Evolutionary conservation across 75 land plant genomes (phyloP), one percentile per base, ranked within the genome.

Genomic region (Picea glauca): DNA sequence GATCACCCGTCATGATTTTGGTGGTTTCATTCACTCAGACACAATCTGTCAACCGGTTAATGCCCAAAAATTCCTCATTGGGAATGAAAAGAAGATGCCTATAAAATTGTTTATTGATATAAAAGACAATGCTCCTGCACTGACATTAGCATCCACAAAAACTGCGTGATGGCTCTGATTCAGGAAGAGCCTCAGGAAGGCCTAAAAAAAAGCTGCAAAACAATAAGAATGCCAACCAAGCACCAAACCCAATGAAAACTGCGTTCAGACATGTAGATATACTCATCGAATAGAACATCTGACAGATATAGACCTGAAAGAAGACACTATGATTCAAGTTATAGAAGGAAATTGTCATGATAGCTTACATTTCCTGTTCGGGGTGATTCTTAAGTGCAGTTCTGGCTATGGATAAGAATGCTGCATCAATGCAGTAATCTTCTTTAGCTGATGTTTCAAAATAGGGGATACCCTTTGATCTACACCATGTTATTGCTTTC

Each of bases 371-470:
- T 46, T 87, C 91, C 15, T 88, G 85, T 50, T 84, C 84, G 56
- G 84, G 82, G 18, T 92, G 91, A 76, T 80, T 91, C 58, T 82
- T 78, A 9, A 93, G 73, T 31, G 93, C 90, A 79, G 82, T 72
- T 78, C 87, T 85, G 12, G 93, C 92, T 61, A 87, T 84, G 72
- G 85, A 78, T 11, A 87, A 82, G 75, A 94, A 94, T 40, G 98
- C 88, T 62, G 84, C 85, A 82, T 94, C 93, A 64, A 94, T 87
- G 77, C 91, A 91, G 68, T 73, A 76, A 62, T 91, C 87, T 75
- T 93, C 91, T 78, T 93, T 94, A 12, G 98, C 95, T 30, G 98
- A 94, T n/a, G 98, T 94, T 80, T 94, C 98, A 84, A 91, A 93
- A 58, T 94, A 94, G n/a, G 95, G 93, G 23, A 94, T 88, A 11